Percentiles rank a stretch among this genome's conserved stretches.
phyloP scores from a whole-genome alignment of 805 yeast genomes.

The Kuraishia borneana region DNA sequence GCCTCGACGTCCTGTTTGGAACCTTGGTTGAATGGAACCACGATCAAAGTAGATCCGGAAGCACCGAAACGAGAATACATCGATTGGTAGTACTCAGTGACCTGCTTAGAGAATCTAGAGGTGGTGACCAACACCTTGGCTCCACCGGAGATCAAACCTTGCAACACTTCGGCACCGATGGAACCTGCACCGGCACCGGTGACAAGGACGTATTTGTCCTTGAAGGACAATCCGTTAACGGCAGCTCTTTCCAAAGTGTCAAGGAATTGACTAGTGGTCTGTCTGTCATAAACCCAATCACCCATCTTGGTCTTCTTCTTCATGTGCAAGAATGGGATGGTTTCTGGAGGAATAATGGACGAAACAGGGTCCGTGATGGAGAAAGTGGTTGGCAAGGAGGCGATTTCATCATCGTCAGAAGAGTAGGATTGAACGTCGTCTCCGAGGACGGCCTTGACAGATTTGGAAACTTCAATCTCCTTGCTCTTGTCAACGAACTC shows the following conservation, averaged over 20 bases:
- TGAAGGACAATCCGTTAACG: conserved; percentile 83
- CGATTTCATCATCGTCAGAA: conserved; percentile 65
- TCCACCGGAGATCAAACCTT: conserved; percentile 95
- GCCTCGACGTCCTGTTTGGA: conserved; percentile 89
- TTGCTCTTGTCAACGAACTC: conserved; percentile 57
- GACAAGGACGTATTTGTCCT: conserved; percentile 77
- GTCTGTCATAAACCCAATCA: conserved; percentile 76
- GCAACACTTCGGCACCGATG: conserved; percentile 93
- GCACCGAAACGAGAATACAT: conserved; percentile 92
- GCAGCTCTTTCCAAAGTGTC: conserved; percentile 93
- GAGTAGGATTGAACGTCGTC: conserved; percentile 32
- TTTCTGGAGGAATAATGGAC: conserved; percentile 62
- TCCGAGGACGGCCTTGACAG: conserved; percentile 40
- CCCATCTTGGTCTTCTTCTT: conserved; percentile 67
- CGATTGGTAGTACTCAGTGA: conserved; percentile 91
- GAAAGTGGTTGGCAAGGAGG: conserved; percentile 67
- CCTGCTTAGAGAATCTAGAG: conserved; percentile 86
- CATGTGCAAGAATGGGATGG: conserved; percentile 90
- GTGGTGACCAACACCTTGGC: conserved; percentile 96
- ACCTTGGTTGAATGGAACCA: conserved; percentile 98
- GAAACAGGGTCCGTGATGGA: conserved; percentile 67
- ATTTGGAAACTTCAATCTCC: conserved; percentile 59
- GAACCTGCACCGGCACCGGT: conserved; percentile 99
- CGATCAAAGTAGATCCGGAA: conserved; percentile 81
- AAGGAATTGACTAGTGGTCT: conserved; percentile 65